phyloP scores from a whole-genome alignment of 345 rosid species.

The Durio zibethinus region DNA sequence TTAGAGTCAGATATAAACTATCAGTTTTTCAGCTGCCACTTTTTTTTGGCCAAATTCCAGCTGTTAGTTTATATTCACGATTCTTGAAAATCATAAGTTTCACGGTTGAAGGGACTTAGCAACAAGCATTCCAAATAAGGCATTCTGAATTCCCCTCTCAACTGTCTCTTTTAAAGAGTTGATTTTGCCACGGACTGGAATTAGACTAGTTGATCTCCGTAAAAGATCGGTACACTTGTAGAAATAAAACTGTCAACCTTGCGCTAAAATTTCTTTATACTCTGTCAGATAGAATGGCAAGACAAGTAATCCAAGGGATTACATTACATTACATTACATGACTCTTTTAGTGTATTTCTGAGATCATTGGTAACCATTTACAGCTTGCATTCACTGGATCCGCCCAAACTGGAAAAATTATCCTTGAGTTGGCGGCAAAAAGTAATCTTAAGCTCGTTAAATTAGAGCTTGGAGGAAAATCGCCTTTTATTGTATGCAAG shows the following conservation, averaged over 20 bases:
- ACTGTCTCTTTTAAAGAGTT: background rate
- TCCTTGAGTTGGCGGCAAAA: constrained; percentile 57
- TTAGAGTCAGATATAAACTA: background rate
- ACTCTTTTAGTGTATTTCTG: background rate
- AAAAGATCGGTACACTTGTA: background rate
- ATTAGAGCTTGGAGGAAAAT: constrained; percentile 77
- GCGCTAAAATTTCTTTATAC: background rate
- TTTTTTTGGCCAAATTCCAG: no score
- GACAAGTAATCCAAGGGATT: background rate
- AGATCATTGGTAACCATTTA: constrained; percentile 2
- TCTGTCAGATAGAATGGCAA: background rate
- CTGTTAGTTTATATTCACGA: background rate
- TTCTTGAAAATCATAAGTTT: background rate
- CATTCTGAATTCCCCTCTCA: background rate
- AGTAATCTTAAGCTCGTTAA: constrained; percentile 74
- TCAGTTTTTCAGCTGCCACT: background rate
- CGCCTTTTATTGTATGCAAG: constrained; percentile 69
- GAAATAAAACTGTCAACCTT: background rate
- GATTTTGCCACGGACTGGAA: background rate
- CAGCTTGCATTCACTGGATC: constrained; percentile 83
- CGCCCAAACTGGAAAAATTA: constrained; percentile 45
- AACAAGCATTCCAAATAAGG: background rate
- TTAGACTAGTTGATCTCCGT: background rate
- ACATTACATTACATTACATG: background rate
- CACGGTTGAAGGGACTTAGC: background rate